Evolutionary conservation across 805 yeast genomes (phyloP), one percentile per base, ranked within the genome.

Genomic region (Yamadazyma tumulicola): DNA sequence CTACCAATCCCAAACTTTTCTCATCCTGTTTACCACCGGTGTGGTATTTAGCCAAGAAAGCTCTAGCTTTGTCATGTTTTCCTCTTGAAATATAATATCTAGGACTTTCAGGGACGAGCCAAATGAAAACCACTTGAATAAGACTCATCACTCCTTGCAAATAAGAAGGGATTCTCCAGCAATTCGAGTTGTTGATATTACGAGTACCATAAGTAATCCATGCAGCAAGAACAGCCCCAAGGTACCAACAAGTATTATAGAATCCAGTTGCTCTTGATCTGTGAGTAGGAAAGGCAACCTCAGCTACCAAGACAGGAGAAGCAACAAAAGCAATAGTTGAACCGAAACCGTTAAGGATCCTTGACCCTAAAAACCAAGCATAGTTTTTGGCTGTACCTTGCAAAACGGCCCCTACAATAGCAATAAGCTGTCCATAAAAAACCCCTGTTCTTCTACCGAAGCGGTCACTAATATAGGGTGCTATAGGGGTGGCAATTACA

Each of bases 91-190:
- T 48, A 28, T 61, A 57, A 46, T 39, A 72, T 47, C 77, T 57
- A 40, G 77, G 77, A 7, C 71, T 64, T 45, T 72, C 77, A 16
- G 79, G 78, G 35, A 67, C 57, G 31, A 54, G 46, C 54, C 52
- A 62, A 28, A 67, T 38, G 22, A 62, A 46, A 2, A 41, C 2
- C 8, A 61, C 10, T 45, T 71, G 76, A 16, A 68, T 9, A 1
- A 63, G n/a, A 2, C 80, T 77, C 41, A 69, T 55, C 8, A 60
- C 48, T 23, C 67, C 73, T 52, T 76, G 81, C 26, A 75, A 38
- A 30, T 62, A 60, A 6, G 76, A 61, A 25, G 81, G 81, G 37
- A 75, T 58, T 54, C 75, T 71, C 79, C 80, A 75, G 19, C 67
- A 55, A 63, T 69, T 65, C 22, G 57, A 49, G 25, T 29, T 43